Conservation (phyloP, 129 eudicot species). For the Dittrichia graveolens region DNA sequence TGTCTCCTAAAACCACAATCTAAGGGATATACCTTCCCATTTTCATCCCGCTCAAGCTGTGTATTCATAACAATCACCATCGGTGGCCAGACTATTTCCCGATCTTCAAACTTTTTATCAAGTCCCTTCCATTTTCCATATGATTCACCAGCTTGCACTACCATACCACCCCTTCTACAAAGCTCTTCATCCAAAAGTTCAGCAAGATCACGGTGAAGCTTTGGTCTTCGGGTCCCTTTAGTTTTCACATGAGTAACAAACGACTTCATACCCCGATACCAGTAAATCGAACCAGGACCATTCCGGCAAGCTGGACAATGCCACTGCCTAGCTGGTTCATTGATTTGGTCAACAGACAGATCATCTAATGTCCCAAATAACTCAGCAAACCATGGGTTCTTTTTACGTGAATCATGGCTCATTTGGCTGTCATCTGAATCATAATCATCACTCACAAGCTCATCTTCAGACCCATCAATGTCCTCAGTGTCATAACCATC, state of each 20-base stretch:
- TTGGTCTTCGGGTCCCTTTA: constrained; percentile 69
- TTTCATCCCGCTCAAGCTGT: constrained; percentile 61
- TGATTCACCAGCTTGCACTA: constrained; percentile 60
- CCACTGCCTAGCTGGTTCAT: constrained; percentile 78
- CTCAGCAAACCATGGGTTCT: constrained; percentile 53
- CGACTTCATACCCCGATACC: constrained; percentile 85
- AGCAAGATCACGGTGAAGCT: constrained; percentile 71
- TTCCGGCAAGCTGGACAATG: constrained; percentile 94
- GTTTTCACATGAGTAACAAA: constrained; percentile 75
- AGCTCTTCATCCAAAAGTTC: constrained; percentile 79
- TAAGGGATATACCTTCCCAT: constrained; percentile 59
- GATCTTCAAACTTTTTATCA: constrained; percentile 41
- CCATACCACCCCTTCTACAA: constrained; percentile 53
- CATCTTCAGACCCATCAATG: constrained; percentile 59
- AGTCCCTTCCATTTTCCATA: constrained; percentile 77
- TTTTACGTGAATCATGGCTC: constrained; percentile 66
- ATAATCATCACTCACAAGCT: constrained; percentile 55
- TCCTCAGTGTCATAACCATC: constrained; percentile 36
- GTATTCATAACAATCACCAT: constrained; percentile 89
- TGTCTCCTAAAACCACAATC: neutral
- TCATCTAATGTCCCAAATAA: constrained; percentile 55
- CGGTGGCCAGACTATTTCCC: constrained; percentile 87
- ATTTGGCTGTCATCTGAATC: constrained; percentile 76
- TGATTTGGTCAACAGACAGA: constrained; percentile 54
- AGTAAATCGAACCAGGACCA: constrained; percentile 89